phyloP scores from a whole-genome alignment of 2,329 filamentous ascomycete genomes.

The Ophiostoma sp. region DNA sequence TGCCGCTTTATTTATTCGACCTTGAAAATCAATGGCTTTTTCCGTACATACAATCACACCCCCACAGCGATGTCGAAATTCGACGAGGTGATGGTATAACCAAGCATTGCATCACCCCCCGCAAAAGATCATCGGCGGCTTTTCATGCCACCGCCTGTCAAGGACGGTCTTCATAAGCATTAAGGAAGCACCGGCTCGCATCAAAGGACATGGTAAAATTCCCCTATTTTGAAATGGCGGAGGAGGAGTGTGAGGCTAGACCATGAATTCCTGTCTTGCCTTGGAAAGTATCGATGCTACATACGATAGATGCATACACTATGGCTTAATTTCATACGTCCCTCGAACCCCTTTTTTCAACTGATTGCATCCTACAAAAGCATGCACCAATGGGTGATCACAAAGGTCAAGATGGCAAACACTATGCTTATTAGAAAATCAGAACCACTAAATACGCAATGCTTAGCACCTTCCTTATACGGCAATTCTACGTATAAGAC shows the following conservation, averaged over 20 bases:
- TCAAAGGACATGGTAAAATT: background rate
- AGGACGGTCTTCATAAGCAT: background rate
- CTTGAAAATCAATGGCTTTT: background rate
- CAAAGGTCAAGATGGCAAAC: background rate
- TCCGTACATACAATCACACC: background rate
- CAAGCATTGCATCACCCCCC: background rate
- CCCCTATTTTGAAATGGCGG: background rate
- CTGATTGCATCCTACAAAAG: background rate
- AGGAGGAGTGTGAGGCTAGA: too few relatives aligned
- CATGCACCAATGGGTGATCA: background rate
- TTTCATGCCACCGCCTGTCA: background rate
- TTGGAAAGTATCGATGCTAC: background rate
- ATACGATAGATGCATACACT: background rate
- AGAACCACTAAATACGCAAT: background rate
- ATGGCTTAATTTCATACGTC: background rate
- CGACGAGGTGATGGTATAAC: background rate
- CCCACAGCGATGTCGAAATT: conserved; percentile 9
- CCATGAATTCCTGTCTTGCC: too few relatives aligned
- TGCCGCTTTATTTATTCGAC: background rate
- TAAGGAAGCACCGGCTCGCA: background rate
- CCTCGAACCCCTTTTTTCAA: background rate
- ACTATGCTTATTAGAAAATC: background rate
- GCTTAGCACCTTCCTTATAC: background rate
- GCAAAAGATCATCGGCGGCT: background rate
- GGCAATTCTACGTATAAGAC: background rate